Base-by-base conservation (phyloP, 176 grass and related monocot species). In the Oryza officinalis region DNA sequence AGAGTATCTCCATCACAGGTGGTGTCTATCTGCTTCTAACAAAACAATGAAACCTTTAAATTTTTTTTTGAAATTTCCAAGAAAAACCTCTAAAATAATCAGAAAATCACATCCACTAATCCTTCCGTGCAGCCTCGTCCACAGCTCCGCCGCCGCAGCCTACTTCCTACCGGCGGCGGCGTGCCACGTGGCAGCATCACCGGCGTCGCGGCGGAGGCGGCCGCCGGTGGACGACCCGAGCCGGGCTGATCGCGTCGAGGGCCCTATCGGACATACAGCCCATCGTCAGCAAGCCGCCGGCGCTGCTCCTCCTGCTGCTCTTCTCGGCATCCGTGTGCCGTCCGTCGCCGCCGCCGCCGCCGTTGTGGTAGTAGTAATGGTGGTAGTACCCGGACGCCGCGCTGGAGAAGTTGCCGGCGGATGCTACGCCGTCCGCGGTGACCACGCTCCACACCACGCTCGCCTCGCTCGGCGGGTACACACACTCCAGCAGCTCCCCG, bases 361-460 rank as follows among this genome's bases (percentile, higher is more conserved):
- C 1, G 40, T 38, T 18, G 79, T 25, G 37, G 41, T 25, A 2
- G 77, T 44, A 45, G 77, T 31, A 83, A 71, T 76, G 9, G 49
- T 80, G 22, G 87, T 84, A 63, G 83, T 65, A 82, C 0, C 67
- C 88, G 4, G 83, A 90, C 33, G 88, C 88, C 27, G 83, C 88
- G 73, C 79, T 82, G 57, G 88, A 90, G 83, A 86, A 86, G 83
- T 82, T 86, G 44, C 88, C 84, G 22, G 88, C 84, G 22, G 88
- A 90, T 45, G 83, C 88, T 13, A 78, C 73, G 33, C 83, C 88
- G 7, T 90, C 88, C 14, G 88, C 88, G 54, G 88, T 90, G 54
- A 60, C 83, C 79, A 90, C 88, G 83, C 83, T 89, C 88, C 88
- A 89, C 26, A 72, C 78, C 0, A 89, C 79, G 78, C 88, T 89